phyloP scores from a whole-genome alignment of 2,329 filamentous ascomycete genomes.

The Trichoderma endophyticum region DNA sequence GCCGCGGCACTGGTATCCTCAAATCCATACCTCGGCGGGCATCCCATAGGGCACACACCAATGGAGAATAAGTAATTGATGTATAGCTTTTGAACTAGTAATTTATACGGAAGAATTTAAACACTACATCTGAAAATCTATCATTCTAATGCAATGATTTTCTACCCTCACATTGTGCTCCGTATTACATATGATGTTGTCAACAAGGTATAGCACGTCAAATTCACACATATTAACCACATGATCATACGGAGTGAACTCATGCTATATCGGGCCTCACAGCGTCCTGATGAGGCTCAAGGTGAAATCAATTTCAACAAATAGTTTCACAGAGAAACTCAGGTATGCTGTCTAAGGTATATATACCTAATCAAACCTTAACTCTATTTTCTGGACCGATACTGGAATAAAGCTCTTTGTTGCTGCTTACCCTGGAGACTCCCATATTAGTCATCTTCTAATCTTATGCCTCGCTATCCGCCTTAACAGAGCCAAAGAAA shows the following conservation, averaged over 20 bases:
- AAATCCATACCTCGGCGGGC: background rate
- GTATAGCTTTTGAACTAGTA: background rate
- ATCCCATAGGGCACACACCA: background rate
- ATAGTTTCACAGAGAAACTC: background rate
- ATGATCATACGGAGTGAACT: background rate
- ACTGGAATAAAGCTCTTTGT: background rate
- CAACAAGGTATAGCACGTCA: background rate
- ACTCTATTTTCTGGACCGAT: background rate
- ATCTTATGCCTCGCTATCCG: background rate
- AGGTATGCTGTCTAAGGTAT: no score
- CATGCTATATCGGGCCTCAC: background rate
- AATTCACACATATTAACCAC: background rate
- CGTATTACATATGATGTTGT: accelerated
- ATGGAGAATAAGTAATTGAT: background rate
- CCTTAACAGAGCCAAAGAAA: background rate
- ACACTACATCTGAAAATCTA: background rate
- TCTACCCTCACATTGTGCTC: background rate
- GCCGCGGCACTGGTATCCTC: background rate
- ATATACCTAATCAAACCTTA: background rate
- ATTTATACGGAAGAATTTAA: background rate
- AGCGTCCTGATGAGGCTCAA: background rate
- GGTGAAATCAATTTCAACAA: background rate
- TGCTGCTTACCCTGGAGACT: background rate
- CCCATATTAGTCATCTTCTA: background rate
- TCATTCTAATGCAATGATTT: background rate